Evolutionary conservation across 352 stramenopile genomes (phyloP).

Genomic region (Pythium apleroticum): DNA sequence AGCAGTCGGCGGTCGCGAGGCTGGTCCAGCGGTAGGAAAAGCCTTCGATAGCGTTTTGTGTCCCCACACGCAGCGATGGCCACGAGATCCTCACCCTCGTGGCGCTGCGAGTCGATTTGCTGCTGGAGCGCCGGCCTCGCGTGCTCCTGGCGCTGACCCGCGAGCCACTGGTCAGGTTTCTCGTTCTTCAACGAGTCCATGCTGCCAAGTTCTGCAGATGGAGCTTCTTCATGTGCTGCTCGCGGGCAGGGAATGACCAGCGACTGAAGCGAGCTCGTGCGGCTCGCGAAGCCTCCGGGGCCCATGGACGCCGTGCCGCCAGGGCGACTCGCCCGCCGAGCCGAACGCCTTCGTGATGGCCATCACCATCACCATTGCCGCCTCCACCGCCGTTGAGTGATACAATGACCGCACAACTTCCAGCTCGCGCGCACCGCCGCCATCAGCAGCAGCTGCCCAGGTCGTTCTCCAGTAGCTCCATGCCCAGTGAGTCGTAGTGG

Average conservation of each 20-base stretch:
- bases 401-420: slow-evolving; percentile 65
- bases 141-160: slow-evolving; percentile 53
- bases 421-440: slow-evolving; percentile 70
- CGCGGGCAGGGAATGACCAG: slow-evolving; percentile 68
- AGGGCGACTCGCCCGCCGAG: background rate
- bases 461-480: slow-evolving; percentile 70
- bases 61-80: slow-evolving; percentile 31
- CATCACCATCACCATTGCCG: slow-evolving; percentile 20
- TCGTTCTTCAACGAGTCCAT: slow-evolving; percentile 80
- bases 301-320: slow-evolving; percentile 5
- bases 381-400: slow-evolving; percentile 32
- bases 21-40: slow-evolving; percentile 69
- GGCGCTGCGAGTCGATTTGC: slow-evolving; percentile 30
- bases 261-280: slow-evolving; percentile 42
- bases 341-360: slow-evolving; percentile 11
- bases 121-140: slow-evolving; percentile 56
- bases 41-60: slow-evolving; percentile 61
- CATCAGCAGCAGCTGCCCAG: slow-evolving; percentile 84
- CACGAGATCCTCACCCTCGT: slow-evolving; percentile 23
- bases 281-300: background rate
- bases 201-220: slow-evolving; percentile 55
- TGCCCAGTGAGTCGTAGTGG: slow-evolving; percentile 77
- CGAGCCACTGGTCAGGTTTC: slow-evolving; percentile 59
- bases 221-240: slow-evolving; percentile 87
- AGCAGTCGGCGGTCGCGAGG: slow-evolving; percentile 43